Conservation (phyloP, 2,329 filamentous ascomycete genomes). For the Emergomyces orientalis region DNA sequence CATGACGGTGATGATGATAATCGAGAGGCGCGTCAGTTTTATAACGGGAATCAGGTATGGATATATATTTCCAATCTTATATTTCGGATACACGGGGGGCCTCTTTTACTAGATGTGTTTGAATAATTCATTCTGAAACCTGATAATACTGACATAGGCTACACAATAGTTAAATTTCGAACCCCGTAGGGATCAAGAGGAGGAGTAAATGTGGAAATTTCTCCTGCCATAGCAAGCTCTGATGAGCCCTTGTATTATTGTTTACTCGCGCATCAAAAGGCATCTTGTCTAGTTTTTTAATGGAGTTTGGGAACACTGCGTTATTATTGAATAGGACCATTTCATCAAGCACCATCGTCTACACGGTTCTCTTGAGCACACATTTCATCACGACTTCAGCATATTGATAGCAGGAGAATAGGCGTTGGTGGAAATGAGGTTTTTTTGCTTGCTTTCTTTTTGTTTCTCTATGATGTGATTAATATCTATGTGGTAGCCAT, state of each 20-base stretch:
- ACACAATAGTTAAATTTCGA: constrained; percentile 55
- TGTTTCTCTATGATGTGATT: not conserved
- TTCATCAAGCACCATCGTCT: not conserved
- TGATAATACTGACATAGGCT: not conserved
- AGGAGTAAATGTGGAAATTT: constrained; percentile 24
- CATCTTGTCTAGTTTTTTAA: not conserved
- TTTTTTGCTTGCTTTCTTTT: not conserved
- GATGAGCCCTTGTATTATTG: not conserved
- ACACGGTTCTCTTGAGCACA: not conserved
- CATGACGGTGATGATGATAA: constrained; percentile 46
- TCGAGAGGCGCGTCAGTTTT: constrained; percentile 58
- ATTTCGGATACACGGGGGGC: not conserved
- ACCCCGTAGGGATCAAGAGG: constrained; percentile 53
- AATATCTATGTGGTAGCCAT: not conserved
- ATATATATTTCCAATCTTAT: constrained; percentile 20
- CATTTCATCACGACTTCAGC: not conserved
- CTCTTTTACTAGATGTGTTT: not conserved
- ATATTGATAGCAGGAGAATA: not conserved
- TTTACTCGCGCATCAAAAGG: not conserved
- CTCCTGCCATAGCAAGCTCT: not conserved
- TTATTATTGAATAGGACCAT: not conserved
- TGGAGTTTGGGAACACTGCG: not conserved
- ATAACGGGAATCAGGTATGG: constrained; percentile 83
- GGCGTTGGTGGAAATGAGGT: not conserved
- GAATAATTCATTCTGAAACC: not conserved